A percentile compares a stretch with the other conserved stretches of the same genome.
Evolutionary conservation across 2,329 filamentous ascomycete species (phyloP).

Genomic region (Trichoderma sp.): DNA sequence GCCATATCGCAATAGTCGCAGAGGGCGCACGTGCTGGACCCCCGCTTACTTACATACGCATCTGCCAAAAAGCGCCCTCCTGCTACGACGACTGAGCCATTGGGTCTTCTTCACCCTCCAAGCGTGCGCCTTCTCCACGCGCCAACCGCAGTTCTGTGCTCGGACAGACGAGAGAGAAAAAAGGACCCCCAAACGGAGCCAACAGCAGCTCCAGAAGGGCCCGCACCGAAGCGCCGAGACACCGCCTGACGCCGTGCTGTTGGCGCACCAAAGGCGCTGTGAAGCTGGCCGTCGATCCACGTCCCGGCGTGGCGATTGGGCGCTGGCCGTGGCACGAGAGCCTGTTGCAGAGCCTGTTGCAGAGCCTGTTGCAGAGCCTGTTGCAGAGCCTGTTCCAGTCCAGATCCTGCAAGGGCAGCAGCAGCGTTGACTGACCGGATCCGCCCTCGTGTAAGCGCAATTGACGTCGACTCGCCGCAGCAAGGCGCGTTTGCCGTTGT

Average conservation of each 20-base stretch:
- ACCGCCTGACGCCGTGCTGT: slow-evolving; percentile 7
- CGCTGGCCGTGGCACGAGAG: slow-evolving; percentile 9
- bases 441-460: not conserved
- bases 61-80: slow-evolving; percentile 14
- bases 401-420: not conserved
- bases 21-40: slow-evolving; percentile 13
- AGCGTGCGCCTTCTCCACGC: slow-evolving; percentile 23
- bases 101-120: slow-evolving; percentile 12
- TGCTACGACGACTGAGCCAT: slow-evolving; percentile 7
- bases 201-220: slow-evolving; percentile 11
- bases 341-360: not conserved
- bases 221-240: slow-evolving; percentile 9
- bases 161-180: slow-evolving; percentile 5
- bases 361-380: not conserved
- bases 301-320: slow-evolving; percentile 3
- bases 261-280: slow-evolving; percentile 6
- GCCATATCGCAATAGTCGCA: not conserved
- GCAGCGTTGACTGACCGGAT: not conserved
- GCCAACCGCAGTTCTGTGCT: slow-evolving; percentile 19
- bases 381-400: not conserved
- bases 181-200: slow-evolving; percentile 1
- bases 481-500: not conserved
- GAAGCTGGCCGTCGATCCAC: slow-evolving; percentile 9
- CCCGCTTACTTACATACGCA: not conserved
- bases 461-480: not conserved